Conservation (phyloP, 2,329 filamentous ascomycete genomes). For the Fusarium anguioides region DNA sequence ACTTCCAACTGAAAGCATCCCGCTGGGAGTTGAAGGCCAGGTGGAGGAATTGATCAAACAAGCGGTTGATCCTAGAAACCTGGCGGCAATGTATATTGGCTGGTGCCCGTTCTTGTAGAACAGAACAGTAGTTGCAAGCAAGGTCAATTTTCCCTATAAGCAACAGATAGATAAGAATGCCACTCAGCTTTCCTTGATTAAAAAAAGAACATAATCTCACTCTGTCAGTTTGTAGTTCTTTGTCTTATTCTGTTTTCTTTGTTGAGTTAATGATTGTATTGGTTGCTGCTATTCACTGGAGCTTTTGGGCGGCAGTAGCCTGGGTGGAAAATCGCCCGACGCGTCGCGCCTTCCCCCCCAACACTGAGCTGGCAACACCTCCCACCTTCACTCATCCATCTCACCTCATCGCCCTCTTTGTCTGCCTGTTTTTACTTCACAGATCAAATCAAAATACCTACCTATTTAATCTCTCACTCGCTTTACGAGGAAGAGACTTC, state of each 20-base stretch:
- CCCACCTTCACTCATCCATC: slow-evolving; percentile 32
- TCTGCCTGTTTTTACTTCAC: slow-evolving; percentile 29
- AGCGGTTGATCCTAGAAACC: slow-evolving; percentile 81
- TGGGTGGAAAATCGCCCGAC: not conserved
- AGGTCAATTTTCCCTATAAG: not conserved
- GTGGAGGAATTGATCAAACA: slow-evolving; percentile 94
- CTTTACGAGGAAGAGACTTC: not conserved
- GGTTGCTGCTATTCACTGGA: slow-evolving; percentile 1
- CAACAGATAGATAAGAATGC: not conserved
- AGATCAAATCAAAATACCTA: not conserved
- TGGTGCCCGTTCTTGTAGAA: slow-evolving; percentile 73
- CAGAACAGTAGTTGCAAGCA: not conserved
- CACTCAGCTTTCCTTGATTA: not conserved
- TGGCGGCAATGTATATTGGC: slow-evolving; percentile 96
- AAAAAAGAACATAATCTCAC: too few relatives aligned
- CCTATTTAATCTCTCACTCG: not conserved
- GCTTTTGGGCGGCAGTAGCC: slow-evolving; percentile 1
- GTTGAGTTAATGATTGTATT: not conserved
- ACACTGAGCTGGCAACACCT: slow-evolving; percentile 18
- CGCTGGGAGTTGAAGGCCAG: slow-evolving; percentile 93
- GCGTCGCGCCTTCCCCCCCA: slow-evolving; percentile 31
- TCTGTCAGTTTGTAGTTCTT: too few relatives aligned
- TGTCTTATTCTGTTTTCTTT: not conserved
- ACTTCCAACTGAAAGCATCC: slow-evolving; percentile 87
- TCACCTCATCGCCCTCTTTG: slow-evolving; percentile 27